These are phyloP conservation scores for Papilionanthe hybrid DNA, from an alignment of 116 monocot genomes.

Conservation along the genomic window DNA sequence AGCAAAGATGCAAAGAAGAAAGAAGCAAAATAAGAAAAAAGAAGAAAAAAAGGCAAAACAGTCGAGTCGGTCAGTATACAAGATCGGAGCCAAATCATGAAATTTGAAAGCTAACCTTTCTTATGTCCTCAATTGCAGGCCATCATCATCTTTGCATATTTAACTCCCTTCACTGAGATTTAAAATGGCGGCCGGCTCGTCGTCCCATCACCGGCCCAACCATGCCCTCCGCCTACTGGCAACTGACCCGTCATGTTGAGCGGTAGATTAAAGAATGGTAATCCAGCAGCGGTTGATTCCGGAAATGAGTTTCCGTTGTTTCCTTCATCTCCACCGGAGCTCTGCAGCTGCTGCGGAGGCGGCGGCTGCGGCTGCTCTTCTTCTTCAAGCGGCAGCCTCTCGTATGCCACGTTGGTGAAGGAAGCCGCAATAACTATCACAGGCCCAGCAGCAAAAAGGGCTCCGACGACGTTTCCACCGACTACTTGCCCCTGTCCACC, in stretches of 20 bases:
- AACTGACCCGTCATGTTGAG: conserved; percentile 13
- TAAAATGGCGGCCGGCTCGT: background rate
- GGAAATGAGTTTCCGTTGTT: conserved; percentile 8
- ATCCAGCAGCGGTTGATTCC: conserved; percentile 2
- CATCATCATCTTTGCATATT: background rate
- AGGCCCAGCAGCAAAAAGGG: conserved; percentile 16
- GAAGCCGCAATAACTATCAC: conserved; percentile 17
- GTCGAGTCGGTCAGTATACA: background rate
- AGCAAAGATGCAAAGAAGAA: background rate
- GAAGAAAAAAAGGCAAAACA: background rate
- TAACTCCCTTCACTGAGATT: background rate
- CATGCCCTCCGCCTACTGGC: conserved; percentile 12
- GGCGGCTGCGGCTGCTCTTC: conserved; percentile 7
- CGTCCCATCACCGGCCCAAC: conserved; percentile 8
- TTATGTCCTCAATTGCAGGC: background rate
- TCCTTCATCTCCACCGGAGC: background rate
- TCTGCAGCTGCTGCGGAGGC: background rate
- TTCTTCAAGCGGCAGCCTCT: conserved; percentile 18
- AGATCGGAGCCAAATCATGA: background rate
- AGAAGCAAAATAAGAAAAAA: background rate
- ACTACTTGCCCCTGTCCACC: conserved; percentile 23
- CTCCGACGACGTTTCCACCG: conserved; percentile 16
- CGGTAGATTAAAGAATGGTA: conserved; percentile 17
- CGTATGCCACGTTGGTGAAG: conserved; percentile 22
- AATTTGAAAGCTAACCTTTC: conserved; percentile 2